Evolutionary conservation across 2,329 filamentous ascomycete species (phyloP).

Genomic region (Aspergillus novoparasiticus): DNA sequence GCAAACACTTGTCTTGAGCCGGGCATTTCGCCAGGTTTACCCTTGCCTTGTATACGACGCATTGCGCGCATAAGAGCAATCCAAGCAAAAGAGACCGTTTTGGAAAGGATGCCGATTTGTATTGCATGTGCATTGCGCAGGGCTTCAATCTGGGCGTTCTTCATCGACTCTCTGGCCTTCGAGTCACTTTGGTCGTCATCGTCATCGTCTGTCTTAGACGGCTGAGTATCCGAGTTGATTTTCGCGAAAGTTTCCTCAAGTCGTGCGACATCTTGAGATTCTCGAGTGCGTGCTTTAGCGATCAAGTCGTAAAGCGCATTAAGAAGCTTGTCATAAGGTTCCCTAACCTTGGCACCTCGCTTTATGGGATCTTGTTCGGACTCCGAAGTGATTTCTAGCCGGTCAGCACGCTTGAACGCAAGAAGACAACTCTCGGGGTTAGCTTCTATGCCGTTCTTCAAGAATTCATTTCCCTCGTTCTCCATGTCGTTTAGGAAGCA

Average conservation of each 20-base stretch:
- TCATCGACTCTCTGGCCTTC: constrained; percentile 54
- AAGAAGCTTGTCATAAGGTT: constrained; percentile 80
- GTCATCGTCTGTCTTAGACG: constrained; percentile 54
- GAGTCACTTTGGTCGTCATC: constrained; percentile 55
- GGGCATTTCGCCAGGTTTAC: constrained; percentile 66
- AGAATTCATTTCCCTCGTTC: constrained; percentile 73
- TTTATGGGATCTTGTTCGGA: constrained; percentile 70
- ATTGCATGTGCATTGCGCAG: constrained; percentile 68
- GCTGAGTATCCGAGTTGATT: constrained; percentile 41
- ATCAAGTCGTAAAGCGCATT: constrained; percentile 87
- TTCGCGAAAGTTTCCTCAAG: constrained; percentile 58
- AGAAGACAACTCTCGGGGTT: constrained; percentile 94
- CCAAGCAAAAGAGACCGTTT: constrained; percentile 90
- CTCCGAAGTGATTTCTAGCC: constrained; percentile 76
- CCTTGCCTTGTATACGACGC: constrained; percentile 86
- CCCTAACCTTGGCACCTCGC: constrained; percentile 72
- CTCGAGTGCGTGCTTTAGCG: constrained; percentile 67
- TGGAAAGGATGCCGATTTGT: constrained; percentile 75
- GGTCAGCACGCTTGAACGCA: constrained; percentile 85
- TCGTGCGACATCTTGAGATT: constrained; percentile 62
- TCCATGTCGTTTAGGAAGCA: constrained; percentile 77
- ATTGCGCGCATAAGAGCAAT: constrained; percentile 92
- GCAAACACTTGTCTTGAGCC: constrained; percentile 87
- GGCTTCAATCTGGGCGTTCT: constrained; percentile 58
- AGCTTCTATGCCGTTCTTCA: constrained; percentile 78